A percentile compares a stretch with the other conserved stretches of the same genome.
Conservation (phyloP, 2,329 filamentous ascomycete genomes). For the Aspergillus candidus region DNA sequence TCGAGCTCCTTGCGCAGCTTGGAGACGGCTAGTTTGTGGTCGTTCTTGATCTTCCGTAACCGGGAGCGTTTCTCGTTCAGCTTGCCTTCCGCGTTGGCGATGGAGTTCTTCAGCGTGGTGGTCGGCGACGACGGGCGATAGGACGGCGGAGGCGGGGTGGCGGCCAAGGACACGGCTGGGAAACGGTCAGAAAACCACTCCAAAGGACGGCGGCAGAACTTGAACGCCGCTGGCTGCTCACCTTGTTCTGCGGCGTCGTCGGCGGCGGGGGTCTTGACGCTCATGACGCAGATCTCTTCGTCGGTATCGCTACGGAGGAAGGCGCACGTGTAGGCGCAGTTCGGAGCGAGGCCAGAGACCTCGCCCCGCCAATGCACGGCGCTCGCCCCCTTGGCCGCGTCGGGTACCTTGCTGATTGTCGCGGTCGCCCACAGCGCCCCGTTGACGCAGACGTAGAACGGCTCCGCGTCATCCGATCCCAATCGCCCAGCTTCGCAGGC, state of each 20-base stretch:
- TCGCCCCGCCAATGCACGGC: conserved; percentile 53
- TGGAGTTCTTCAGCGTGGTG: conserved; percentile 60
- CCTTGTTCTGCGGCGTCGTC: conserved; percentile 52
- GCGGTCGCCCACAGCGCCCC: conserved; percentile 60
- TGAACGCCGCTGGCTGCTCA: conserved; percentile 24
- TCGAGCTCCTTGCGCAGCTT: conserved; percentile 59
- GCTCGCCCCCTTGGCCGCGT: conserved; percentile 40
- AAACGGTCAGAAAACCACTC: conserved; percentile 2
- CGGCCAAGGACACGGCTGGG: conserved; percentile 31
- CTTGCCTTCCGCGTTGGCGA: conserved; percentile 56
- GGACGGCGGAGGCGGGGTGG: conserved; percentile 50
- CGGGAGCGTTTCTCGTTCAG: conserved; percentile 55
- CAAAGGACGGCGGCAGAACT: neutral
- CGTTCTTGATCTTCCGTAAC: conserved; percentile 54
- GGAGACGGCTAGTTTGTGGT: conserved; percentile 54
- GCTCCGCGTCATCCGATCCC: conserved; percentile 41
- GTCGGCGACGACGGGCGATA: conserved; percentile 59
- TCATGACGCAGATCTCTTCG: conserved; percentile 54
- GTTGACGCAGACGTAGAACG: conserved; percentile 61
- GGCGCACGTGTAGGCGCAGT: conserved; percentile 59
- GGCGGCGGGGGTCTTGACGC: conserved; percentile 57
- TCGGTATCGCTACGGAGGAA: conserved; percentile 54
- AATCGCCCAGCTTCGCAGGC: conserved; percentile 24
- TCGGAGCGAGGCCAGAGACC: conserved; percentile 58
- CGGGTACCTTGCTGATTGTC: conserved; percentile 45